Evolutionary conservation across 2,329 filamentous ascomycete species (phyloP), one percentile per base, ranked within the genome.

Genomic region (Sphaerulina musiva): DNA sequence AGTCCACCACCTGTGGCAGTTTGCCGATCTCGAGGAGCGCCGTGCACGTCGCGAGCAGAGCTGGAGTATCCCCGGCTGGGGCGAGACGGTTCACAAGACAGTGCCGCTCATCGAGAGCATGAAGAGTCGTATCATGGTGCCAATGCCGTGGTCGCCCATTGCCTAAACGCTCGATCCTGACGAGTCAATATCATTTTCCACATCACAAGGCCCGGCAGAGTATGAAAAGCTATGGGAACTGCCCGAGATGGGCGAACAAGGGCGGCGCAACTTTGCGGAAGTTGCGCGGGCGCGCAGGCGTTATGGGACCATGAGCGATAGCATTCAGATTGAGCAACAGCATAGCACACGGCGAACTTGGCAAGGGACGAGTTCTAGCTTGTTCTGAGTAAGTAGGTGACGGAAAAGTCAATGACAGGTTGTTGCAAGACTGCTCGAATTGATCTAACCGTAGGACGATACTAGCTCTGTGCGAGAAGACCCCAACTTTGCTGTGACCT

Each of bases 1-100:
- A 0, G 93, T 98, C 34, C 91, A 98, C 72, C 92, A 97, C 70
- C 80, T 98, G 20, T 98, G 93, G 93, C 93, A 98, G 70, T 98
- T 97, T 76, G 91, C 92, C 63, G 89, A 98, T 72, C 74, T 98
- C 57, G 91, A 97, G 73, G 93, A 97, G 76, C 84, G 93, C 61
- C 93, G 95, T 72, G 76, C 87, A 36, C 82, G 90, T 62, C 82
- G 93, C 61, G 93, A 98, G 78, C 84, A 95, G 79, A 96, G 91
- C 71, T 98, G 93, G 93, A 83, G 84, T 61, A 83, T 95, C 40
- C 87, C 95, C 68, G 93, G 93, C 44, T 98, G 93, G 93, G 65
- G 64, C 14, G 66, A 66, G 57, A 67, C 64, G 31, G 93, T 97
- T 38, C 93, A 98, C 78, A 96, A 95, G 80, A 98, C 93, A 1